phyloP scores from a whole-genome alignment of 805 yeast species.

The Teunomyces lycoperdinae region DNA sequence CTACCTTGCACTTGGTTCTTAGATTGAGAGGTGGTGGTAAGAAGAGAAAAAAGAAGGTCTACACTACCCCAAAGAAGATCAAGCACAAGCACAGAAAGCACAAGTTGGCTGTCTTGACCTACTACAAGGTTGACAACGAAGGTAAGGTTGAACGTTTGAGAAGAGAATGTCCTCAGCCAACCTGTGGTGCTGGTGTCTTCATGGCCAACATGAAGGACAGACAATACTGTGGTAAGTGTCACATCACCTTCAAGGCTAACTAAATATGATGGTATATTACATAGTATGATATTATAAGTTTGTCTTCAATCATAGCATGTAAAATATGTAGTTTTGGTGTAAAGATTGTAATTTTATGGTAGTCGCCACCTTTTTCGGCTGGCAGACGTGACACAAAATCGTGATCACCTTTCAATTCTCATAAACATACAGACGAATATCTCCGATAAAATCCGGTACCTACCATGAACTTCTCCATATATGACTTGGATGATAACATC shows the following conservation, averaged over 20 bases:
- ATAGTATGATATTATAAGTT: constrained; percentile 1
- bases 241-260: constrained; percentile 73
- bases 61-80: constrained; percentile 99
- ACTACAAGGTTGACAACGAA: constrained; percentile 98
- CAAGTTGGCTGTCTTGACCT: constrained; percentile 98
- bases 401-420: not conserved
- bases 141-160: constrained; percentile 98
- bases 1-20: constrained; percentile 92
- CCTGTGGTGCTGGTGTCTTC: constrained; percentile 99
- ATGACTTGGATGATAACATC: constrained; percentile 64
- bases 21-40: constrained; percentile 98
- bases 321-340: not conserved
- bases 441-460: not conserved
- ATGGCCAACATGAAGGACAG: constrained; percentile 99
- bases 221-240: constrained; percentile 99
- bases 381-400: not conserved
- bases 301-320: not conserved
- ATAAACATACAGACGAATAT: not conserved
- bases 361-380: not conserved
- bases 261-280: constrained; percentile 6
- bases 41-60: constrained; percentile 99
- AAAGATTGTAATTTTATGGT: too few relatives aligned
- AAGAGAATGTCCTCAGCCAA: constrained; percentile 91
- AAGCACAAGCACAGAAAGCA: constrained; percentile 99
- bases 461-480: constrained; percentile 45